Base-by-base conservation (phyloP, 306 rosid species). In the Cicer pinnatifidum region DNA sequence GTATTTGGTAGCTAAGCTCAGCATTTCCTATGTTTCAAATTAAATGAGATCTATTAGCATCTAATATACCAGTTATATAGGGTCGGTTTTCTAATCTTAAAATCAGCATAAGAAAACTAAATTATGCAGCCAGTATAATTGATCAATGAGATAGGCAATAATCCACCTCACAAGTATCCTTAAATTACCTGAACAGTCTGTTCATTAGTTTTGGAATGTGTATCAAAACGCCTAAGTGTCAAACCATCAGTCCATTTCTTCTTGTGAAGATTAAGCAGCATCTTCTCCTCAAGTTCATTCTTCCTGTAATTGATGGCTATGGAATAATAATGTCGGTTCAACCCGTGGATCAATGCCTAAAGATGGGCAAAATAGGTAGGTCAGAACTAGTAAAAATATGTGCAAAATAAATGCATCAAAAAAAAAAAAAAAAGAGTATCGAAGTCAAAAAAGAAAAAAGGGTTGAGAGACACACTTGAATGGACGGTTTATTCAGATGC, bases 181-280 rank as follows among this genome's bases (percentile, higher is more conserved):
- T 9, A 62, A 67, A 76, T 85, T 20, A 91, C 98, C 88, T 89
- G 94, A 69, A 94, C 96, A 11, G 96, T 94, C 83, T 91, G 94
- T 75, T 94, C 97, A 81, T 94, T 91, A 53, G 97, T 94, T 83
- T 88, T 94, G 11, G 98, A 91, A 82, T 94, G 98, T 52, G 91
- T 72, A 76, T 91, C 98, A 69, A 91, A 94, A 12, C 37, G 94
- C 68, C 82, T 78, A 3, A 91, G 94, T 45, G 96, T 89, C 73
- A 91, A 81, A 71, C 96, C 97, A 83, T 93, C 97, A 48, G 97
- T 91, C 97, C 98, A 93, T 77, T 93, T 93, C 88, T 93, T 93
- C 87, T 93, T 93, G 75, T 93, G 96, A 82, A 93, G 98, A 76
- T 88, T 93, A 60, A 89, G 96, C 43, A 93, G 76, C 98, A 89